Evolutionary conservation across 2,329 filamentous ascomycete species (phyloP).

Genomic region (Ascochyta lentis): DNA sequence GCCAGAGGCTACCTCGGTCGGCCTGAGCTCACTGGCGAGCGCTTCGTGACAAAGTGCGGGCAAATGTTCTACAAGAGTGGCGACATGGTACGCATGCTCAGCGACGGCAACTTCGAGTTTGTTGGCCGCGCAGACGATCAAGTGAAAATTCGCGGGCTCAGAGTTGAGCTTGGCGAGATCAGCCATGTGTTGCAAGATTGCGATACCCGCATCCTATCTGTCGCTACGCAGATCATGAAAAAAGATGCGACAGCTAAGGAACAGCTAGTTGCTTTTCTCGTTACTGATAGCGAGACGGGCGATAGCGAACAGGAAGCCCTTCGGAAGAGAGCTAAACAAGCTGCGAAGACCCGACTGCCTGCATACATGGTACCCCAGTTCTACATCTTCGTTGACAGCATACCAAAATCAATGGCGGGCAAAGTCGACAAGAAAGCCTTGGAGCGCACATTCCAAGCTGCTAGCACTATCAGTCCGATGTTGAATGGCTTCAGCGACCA

Average conservation of each 20-base stretch:
- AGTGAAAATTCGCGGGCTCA: slow-evolving; percentile 49
- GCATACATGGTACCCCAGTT: slow-evolving; percentile 50
- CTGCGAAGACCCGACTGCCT: slow-evolving; percentile 35
- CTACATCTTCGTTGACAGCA: slow-evolving; percentile 39
- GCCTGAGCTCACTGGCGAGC: slow-evolving; percentile 36
- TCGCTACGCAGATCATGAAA: slow-evolving; percentile 43
- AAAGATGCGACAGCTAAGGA: slow-evolving; percentile 34
- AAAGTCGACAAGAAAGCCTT: slow-evolving; percentile 51
- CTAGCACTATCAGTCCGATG: slow-evolving; percentile 7
- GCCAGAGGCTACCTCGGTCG: slow-evolving; percentile 54
- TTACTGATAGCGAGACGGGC: slow-evolving; percentile 1
- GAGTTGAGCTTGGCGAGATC: slow-evolving; percentile 50
- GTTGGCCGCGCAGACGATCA: slow-evolving; percentile 49
- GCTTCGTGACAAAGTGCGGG: slow-evolving; percentile 38
- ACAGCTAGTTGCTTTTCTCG: slow-evolving; percentile 48
- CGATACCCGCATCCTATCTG: slow-evolving; percentile 30
- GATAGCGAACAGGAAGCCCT: slow-evolving; percentile 22
- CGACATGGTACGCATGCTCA: slow-evolving; percentile 48
- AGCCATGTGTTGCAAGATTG: slow-evolving; percentile 37
- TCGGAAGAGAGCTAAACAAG: slow-evolving; percentile 24
- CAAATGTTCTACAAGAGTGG: slow-evolving; percentile 49
- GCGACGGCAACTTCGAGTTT: slow-evolving; percentile 49
- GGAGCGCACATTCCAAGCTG: slow-evolving; percentile 35
- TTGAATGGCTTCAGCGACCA: background rate
- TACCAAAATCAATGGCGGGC: slow-evolving; percentile 49